Percentiles rank a stretch among this genome's conserved stretches.
phyloP scores from a whole-genome alignment of 2,329 filamentous ascomycete species.

The Xylariaceae sp. region DNA sequence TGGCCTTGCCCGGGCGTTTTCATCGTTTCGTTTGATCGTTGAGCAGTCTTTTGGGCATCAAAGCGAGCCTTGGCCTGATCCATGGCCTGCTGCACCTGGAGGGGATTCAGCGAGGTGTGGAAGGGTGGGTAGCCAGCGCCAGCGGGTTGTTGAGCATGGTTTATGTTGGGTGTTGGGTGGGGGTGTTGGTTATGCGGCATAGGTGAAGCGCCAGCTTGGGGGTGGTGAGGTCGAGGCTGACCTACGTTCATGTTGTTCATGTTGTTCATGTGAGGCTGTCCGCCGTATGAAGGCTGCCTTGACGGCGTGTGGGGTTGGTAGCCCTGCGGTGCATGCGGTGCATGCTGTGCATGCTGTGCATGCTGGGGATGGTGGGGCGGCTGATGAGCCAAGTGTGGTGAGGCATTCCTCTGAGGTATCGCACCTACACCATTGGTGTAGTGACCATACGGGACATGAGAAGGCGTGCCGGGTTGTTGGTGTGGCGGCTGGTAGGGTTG shows the following conservation, averaged over 20 bases:
- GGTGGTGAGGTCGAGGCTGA: conserved; percentile 19
- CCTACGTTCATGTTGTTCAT: conserved; percentile 19
- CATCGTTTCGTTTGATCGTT: conserved; percentile 19
- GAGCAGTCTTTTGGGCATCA: conserved; percentile 19
- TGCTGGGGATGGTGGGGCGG: too few relatives aligned
- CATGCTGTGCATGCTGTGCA: conserved; percentile 20
- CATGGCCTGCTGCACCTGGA: conserved; percentile 26
- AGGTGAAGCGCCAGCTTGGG: conserved; percentile 15
- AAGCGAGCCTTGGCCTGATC: conserved; percentile 26
- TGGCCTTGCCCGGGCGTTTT: conserved; percentile 15
- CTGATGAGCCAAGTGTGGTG: conserved; percentile 24
- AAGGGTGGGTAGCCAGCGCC: conserved; percentile 11
- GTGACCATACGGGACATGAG: conserved; percentile 20
- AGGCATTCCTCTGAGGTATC: conserved; percentile 21
- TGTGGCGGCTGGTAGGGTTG: conserved; percentile 21
- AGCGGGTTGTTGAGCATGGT: conserved; percentile 6
- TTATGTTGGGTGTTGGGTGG: conserved; percentile 15
- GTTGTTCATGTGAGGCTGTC: too few relatives aligned
- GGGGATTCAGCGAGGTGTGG: conserved; percentile 23
- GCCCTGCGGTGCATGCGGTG: conserved; percentile 21
- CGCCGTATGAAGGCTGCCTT: conserved; percentile 20
- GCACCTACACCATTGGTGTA: conserved; percentile 21
- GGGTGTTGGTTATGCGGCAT: conserved; percentile 17
- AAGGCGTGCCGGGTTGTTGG: conserved; percentile 18
- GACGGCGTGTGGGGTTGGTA: conserved; percentile 19